phyloP scores from a whole-genome alignment of 2,329 filamentous ascomycete species.

The Talaromyces sp. region DNA sequence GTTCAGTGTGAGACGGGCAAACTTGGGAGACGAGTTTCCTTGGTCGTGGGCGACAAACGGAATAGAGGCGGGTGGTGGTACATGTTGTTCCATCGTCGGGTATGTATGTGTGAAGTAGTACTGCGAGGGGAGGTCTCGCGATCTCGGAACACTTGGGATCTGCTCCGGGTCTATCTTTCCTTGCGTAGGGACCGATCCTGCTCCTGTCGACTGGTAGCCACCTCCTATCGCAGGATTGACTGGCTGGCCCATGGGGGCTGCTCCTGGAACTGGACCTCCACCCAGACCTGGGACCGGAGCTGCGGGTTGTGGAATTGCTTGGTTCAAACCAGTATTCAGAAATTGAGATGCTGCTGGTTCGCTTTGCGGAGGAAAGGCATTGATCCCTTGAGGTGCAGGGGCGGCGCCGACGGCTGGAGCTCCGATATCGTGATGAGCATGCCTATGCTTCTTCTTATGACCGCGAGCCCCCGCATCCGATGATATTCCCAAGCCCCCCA shows the following conservation, averaged over 20 bases:
- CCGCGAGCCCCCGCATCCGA: constrained; percentile 43
- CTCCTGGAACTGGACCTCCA: constrained; percentile 13
- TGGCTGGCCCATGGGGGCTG: constrained; percentile 15
- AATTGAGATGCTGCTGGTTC: constrained; percentile 55
- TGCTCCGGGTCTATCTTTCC: constrained; percentile 83
- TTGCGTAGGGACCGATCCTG: constrained; percentile 60
- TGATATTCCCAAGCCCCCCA: constrained; percentile 70
- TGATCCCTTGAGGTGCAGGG: constrained; percentile 57
- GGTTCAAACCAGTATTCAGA: constrained; percentile 52
- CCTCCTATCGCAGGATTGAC: constrained; percentile 18
- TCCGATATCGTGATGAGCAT: constrained; percentile 85
- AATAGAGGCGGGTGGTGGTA: constrained; percentile 81
- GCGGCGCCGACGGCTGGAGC: constrained; percentile 56
- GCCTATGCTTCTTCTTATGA: constrained; percentile 85
- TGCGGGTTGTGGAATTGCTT: constrained; percentile 28
- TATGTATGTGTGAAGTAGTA: constrained; percentile 86
- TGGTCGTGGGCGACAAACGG: constrained; percentile 95
- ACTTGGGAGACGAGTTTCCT: constrained; percentile 93
- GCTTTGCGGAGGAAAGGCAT: constrained; percentile 17
- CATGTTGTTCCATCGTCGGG: constrained; percentile 89
- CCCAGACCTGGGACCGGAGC: constrained; percentile 25
- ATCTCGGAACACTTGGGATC: constrained; percentile 82
- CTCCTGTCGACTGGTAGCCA: constrained; percentile 38
- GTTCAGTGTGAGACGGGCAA: constrained; percentile 84
- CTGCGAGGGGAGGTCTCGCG: constrained; percentile 75